Evolutionary conservation across 345 rosid species (phyloP).

Genomic region (Eucalyptus curtisii): DNA sequence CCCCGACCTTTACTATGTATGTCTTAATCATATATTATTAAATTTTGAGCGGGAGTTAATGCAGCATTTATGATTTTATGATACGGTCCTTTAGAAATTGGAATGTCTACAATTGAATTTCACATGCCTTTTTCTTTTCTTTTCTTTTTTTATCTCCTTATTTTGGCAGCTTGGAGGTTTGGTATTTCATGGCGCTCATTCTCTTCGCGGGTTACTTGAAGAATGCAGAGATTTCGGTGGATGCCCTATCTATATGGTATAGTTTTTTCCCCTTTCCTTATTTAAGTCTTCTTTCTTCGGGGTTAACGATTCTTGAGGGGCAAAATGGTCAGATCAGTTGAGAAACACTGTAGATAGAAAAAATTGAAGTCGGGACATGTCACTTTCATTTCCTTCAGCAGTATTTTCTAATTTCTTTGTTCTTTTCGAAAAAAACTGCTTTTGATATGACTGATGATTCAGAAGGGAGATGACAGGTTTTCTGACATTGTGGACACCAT

Average conservation of each 20-base stretch:
- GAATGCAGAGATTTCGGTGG: slow-evolving; percentile 71
- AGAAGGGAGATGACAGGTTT: neutral
- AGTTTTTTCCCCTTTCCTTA: neutral
- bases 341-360: neutral
- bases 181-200: slow-evolving; percentile 78
- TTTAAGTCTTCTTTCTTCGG: neutral
- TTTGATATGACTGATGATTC: neutral
- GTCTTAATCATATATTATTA: neutral
- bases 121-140: neutral
- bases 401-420: neutral
- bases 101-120: neutral
- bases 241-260: slow-evolving; percentile 81
- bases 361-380: neutral
- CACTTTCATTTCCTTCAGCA: neutral
- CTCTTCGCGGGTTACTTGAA: slow-evolving; percentile 74
- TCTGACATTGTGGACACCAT: neutral
- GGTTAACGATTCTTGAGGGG: neutral
- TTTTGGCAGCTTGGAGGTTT: slow-evolving; percentile 57
- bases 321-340: neutral
- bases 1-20: neutral
- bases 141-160: neutral
- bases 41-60: neutral
- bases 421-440: neutral
- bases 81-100: neutral
- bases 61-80: neutral